Base-by-base conservation (phyloP, 2,329 filamentous ascomycete genomes). In the Stromatinia cepivora region DNA sequence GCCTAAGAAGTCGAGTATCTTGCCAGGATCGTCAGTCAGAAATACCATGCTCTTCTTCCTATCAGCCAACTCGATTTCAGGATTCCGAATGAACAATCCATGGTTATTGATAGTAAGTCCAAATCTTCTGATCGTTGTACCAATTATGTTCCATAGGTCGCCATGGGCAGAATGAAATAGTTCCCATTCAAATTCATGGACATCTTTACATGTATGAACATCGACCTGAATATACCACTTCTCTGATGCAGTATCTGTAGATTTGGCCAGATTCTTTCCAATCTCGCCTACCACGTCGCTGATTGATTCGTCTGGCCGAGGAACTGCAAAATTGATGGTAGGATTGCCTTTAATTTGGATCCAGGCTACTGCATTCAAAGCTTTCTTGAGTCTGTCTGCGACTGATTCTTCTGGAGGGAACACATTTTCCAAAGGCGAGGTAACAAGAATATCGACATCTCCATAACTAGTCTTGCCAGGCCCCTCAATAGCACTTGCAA, bases 401-500 rank as follows among this genome's bases (percentile, higher is more conserved):
- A 74, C 63, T 45, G 53, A 52, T 8, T 25, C 58, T 31, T 46
- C 52, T 0, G 54, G 13, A 50, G 74, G 61, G 52, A 72, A 74
- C 0, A 61, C 28, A 1, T 68, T 17, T 28, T 58, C 20, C 6
- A 71, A 66, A 36, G 80, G 79, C 45, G 77, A 76, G 0, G 81
- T 80, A 1, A 92, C 84, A 1, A 93, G 78, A 70, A 94, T 82
- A 78, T 95, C 92, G 50, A 96, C 81, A 73, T 95, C 92, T 28
- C 92, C 92, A 75, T 87, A 85, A 73, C 88, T 86, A 0, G 73
- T 54, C 78, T 95, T 95, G 1, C 78, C 88, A 0, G 92, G 91
- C 0, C 86, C 90, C 73, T 93, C 90, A 39, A 90, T 85, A 0
- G 91, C 88, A 0, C 85, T 83, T 0, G 82, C 84, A 6, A 91